These are phyloP conservation scores for Alloteropsis angusta DNA, from an alignment of 202 grass and related monocot genomes.

Conservation along the genomic window DNA sequence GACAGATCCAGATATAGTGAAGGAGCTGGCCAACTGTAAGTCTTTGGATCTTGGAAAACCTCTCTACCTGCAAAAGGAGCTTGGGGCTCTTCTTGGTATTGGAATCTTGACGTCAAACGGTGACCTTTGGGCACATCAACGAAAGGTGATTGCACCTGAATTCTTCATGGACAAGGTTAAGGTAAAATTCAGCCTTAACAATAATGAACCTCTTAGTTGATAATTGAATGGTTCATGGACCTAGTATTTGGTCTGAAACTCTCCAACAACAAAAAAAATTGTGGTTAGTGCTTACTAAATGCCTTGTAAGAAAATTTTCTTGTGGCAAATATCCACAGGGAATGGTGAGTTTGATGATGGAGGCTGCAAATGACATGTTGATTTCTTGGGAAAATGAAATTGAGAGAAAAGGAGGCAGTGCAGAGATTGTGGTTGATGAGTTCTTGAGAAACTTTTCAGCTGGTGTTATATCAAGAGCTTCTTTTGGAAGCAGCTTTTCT, in stretches of 20 bases:
- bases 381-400: slow-evolving; percentile 37
- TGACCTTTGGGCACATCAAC: slow-evolving; percentile 52
- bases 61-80: slow-evolving; percentile 42
- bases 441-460: slow-evolving; percentile 58
- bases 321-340: slow-evolving; percentile 20
- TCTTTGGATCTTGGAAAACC: slow-evolving; percentile 59
- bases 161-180: slow-evolving; percentile 77
- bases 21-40: slow-evolving; percentile 44
- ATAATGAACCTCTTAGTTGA: background rate
- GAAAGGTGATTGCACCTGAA: slow-evolving; percentile 57
- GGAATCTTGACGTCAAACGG: slow-evolving; percentile 59
- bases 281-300: background rate
- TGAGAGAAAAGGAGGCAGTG: slow-evolving; percentile 23
- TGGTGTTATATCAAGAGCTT: slow-evolving; percentile 53
- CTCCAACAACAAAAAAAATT: background rate
- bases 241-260: background rate
- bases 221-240: background rate
- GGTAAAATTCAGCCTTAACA: slow-evolving; percentile 25
- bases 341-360: slow-evolving; percentile 47
- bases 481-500: slow-evolving; percentile 49
- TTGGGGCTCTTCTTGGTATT: slow-evolving; percentile 42
- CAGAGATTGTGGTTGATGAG: slow-evolving; percentile 53
- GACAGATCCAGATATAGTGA: slow-evolving; percentile 49
- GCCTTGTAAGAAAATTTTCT: background rate
- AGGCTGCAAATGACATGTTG: slow-evolving; percentile 31